Percentiles rank a stretch among this genome's conserved stretches.
Evolutionary conservation across 495 filamentous ascomycete species (phyloP).

Genomic region (Hypomontagnella monticulosa): DNA sequence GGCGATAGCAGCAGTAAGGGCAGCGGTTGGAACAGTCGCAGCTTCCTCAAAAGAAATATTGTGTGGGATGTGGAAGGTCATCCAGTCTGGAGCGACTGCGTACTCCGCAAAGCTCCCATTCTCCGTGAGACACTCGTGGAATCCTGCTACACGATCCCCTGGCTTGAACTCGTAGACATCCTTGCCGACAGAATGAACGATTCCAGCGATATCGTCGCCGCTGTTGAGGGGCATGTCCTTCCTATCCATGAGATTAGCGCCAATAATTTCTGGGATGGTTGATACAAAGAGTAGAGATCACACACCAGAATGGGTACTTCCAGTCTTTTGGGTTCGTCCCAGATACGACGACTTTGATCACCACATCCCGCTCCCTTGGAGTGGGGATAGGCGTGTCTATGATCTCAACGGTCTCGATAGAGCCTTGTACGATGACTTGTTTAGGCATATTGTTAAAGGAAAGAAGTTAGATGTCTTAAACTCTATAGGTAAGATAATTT

Average conservation of each 20-base stretch:
- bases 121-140: conserved; percentile 45
- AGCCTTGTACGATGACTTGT: conserved; percentile 27
- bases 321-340: conserved; percentile 49
- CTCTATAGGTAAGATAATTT: neutral
- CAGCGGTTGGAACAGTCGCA: conserved; percentile 53
- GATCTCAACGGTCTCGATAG: conserved; percentile 9
- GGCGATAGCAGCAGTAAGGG: conserved; percentile 52
- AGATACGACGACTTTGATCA: conserved; percentile 34
- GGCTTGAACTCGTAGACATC: conserved; percentile 53
- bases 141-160: conserved; percentile 55
- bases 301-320: conserved; percentile 33
- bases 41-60: conserved; percentile 55
- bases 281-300: neutral
- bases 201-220: conserved; percentile 57
- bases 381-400: conserved; percentile 23
- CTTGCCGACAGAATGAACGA: conserved; percentile 51
- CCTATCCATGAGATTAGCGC: conserved; percentile 1
- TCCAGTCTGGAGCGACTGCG: conserved; percentile 48
- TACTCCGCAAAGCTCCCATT: conserved; percentile 54
- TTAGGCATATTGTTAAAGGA: conserved; percentile 23
- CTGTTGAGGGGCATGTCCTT: conserved; percentile 33
- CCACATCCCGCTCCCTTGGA: conserved; percentile 55
- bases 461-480: neutral
- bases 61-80: conserved; percentile 54
- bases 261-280: neutral